Evolutionary conservation across 2,329 filamentous ascomycete genomes (phyloP).

Genomic region (Macrophomina pseudophaseolina): DNA sequence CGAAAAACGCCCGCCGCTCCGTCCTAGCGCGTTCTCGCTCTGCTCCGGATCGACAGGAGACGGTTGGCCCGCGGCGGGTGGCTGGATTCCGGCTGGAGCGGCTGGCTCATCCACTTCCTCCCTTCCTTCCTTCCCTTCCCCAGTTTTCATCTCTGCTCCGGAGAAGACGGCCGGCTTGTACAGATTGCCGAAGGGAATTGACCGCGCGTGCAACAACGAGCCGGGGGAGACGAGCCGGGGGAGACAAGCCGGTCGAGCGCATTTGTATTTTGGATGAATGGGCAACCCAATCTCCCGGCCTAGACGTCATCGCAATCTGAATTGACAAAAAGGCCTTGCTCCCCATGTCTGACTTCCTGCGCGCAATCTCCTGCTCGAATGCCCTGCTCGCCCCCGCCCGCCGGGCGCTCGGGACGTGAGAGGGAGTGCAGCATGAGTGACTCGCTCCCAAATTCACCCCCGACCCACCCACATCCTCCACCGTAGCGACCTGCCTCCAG

Average conservation of each 20-base stretch:
- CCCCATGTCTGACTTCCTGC: too few species aligned
- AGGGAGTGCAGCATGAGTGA: too few species aligned
- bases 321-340: not conserved
- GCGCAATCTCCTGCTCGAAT: too few species aligned
- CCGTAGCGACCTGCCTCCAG: not conserved
- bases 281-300: too few species aligned
- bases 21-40: not conserved
- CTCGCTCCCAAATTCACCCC: too few species aligned
- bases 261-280: not conserved
- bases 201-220: not conserved
- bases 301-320: not conserved
- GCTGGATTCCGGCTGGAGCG: not conserved
- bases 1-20: not conserved
- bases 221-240: not conserved
- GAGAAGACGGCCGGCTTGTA: not conserved
- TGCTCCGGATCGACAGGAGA: not conserved
- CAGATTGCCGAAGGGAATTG: not conserved
- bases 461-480: too few species aligned
- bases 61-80: not conserved
- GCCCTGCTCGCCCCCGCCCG: too few species aligned
- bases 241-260: not conserved
- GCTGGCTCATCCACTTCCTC: too few species aligned
- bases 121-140: not conserved
- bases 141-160: not conserved
- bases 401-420: too few species aligned